Conservation (phyloP, 1,139 yeast genomes). For the Ashbya aceris region DNA sequence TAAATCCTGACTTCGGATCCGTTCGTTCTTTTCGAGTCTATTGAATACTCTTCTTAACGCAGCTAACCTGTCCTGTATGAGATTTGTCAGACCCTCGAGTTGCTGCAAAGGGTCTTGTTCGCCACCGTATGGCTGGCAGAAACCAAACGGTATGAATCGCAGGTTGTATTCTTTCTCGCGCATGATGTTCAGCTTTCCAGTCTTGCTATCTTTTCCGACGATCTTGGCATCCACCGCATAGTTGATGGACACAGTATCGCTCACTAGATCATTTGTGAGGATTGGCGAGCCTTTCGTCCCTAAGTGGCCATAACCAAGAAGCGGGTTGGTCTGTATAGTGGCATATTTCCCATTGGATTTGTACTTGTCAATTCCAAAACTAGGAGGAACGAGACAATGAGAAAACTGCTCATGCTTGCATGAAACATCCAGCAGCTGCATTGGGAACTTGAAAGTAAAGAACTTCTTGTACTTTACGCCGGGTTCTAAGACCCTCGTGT, state of each 20-base stretch:
- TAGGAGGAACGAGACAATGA: slow-evolving; percentile 56
- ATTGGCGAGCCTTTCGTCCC: slow-evolving; percentile 34
- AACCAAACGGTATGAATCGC: slow-evolving; percentile 33
- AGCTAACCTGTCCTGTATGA: slow-evolving; percentile 17
- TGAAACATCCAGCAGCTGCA: slow-evolving; percentile 44
- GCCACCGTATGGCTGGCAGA: slow-evolving; percentile 16
- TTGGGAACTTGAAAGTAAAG: slow-evolving; percentile 57
- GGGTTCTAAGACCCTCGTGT: slow-evolving; percentile 44
- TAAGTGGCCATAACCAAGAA: slow-evolving; percentile 36
- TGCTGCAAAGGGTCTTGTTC: slow-evolving; percentile 15
- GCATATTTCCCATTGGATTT: slow-evolving; percentile 28
- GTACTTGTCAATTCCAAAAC: slow-evolving; percentile 49
- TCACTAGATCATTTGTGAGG: slow-evolving; percentile 30
- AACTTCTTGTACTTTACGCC: slow-evolving; percentile 47
- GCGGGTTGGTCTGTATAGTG: slow-evolving; percentile 24
- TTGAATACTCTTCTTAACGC: slow-evolving; percentile 17
- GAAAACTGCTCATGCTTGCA: slow-evolving; percentile 46
- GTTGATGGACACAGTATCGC: slow-evolving; percentile 23
- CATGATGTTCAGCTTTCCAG: slow-evolving; percentile 19
- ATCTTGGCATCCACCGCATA: slow-evolving; percentile 29
- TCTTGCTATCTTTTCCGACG: slow-evolving; percentile 22
- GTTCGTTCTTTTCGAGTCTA: slow-evolving; percentile 13
- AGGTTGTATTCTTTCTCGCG: slow-evolving; percentile 27
- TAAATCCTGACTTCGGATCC: slow-evolving; percentile 17
- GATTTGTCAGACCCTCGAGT: slow-evolving; percentile 13